Percentiles rank a stretch among this genome's conserved stretches.
Evolutionary conservation across 2,329 filamentous ascomycete species (phyloP).

Genomic region (Ascochyta pisi): DNA sequence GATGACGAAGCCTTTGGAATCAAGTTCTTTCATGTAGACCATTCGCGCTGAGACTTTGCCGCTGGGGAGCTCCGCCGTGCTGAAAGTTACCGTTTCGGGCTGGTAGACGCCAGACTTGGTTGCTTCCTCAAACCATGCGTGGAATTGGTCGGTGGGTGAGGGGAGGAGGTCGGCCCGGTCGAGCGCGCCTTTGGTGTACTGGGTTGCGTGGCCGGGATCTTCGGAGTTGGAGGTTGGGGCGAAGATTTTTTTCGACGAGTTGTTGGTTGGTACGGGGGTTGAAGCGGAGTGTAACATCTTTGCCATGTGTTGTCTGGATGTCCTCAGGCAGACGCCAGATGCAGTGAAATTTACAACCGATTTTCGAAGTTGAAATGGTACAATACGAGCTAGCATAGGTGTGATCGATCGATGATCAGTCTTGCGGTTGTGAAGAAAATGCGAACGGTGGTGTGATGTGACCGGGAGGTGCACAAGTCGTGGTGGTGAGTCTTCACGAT

Average conservation of each 20-base stretch:
- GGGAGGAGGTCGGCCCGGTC: slow-evolving; percentile 64
- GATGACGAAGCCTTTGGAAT: slow-evolving; percentile 81
- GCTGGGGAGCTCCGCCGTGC: slow-evolving; percentile 82
- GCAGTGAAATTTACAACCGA: background rate
- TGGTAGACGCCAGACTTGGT: slow-evolving; percentile 68
- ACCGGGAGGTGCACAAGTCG: slow-evolving; percentile 7
- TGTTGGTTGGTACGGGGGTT: slow-evolving; percentile 12
- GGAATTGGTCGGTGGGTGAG: slow-evolving; percentile 82
- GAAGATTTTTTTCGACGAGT: slow-evolving; percentile 56
- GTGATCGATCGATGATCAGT: background rate
- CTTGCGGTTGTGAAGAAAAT: background rate
- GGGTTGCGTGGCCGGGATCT: slow-evolving; percentile 70
- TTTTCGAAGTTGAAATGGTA: background rate
- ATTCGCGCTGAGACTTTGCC: slow-evolving; percentile 84
- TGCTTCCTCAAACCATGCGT: slow-evolving; percentile 84
- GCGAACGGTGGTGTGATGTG: slow-evolving; percentile 16
- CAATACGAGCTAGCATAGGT: slow-evolving; percentile 1
- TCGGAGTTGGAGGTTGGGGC: slow-evolving; percentile 65
- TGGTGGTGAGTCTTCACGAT: slow-evolving; percentile 26
- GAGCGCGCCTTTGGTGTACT: slow-evolving; percentile 75
- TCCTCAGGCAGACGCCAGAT: background rate
- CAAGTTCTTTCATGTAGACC: slow-evolving; percentile 96
- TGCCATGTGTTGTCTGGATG: background rate
- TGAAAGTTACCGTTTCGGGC: slow-evolving; percentile 87
- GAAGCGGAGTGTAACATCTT: slow-evolving; percentile 36